phyloP scores from a whole-genome alignment of 192 early-diverging fungal genomes.

The Coemansia sp. region DNA sequence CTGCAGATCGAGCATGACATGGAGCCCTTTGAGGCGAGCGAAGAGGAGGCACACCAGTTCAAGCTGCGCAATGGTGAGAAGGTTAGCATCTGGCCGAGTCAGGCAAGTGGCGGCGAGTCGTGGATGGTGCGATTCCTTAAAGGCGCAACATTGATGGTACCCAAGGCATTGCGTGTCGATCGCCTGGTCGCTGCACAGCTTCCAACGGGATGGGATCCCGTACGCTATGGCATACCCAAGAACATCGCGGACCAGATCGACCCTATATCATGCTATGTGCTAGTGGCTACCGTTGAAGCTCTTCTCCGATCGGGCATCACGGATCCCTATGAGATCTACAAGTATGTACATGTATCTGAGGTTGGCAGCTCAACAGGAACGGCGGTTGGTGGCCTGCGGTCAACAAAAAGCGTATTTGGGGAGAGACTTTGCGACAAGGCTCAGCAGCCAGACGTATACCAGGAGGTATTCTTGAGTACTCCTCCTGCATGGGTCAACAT shows the following conservation, averaged over 20 bases:
- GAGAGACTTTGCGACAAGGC: constrained; percentile 79
- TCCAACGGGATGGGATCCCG: constrained; percentile 91
- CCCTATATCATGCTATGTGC: constrained; percentile 81
- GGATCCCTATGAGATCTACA: constrained; percentile 95
- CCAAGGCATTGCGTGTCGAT: constrained; percentile 91
- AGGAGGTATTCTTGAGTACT: constrained; percentile 96
- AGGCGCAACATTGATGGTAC: constrained; percentile 83
- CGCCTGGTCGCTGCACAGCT: constrained; percentile 86
- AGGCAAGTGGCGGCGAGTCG: constrained; percentile 41
- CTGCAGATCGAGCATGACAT: constrained; percentile 85
- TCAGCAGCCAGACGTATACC: constrained; percentile 87
- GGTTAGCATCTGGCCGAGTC: constrained; percentile 55
- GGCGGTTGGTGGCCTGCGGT: constrained; percentile 81
- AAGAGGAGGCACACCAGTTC: constrained; percentile 87
- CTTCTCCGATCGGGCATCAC: constrained; percentile 87
- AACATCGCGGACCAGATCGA: constrained; percentile 88
- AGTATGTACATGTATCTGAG: constrained; percentile 90
- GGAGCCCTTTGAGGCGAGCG: constrained; percentile 81
- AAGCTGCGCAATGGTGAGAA: constrained; percentile 78
- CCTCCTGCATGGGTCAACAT: constrained; percentile 96
- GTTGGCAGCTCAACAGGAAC: constrained; percentile 87
- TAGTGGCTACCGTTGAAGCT: constrained; percentile 91
- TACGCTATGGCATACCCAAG: constrained; percentile 87
- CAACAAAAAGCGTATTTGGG: constrained; percentile 72
- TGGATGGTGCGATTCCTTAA: constrained; percentile 80